Base-by-base conservation (phyloP, 345 rosid species). In the Turnera subulata region DNA sequence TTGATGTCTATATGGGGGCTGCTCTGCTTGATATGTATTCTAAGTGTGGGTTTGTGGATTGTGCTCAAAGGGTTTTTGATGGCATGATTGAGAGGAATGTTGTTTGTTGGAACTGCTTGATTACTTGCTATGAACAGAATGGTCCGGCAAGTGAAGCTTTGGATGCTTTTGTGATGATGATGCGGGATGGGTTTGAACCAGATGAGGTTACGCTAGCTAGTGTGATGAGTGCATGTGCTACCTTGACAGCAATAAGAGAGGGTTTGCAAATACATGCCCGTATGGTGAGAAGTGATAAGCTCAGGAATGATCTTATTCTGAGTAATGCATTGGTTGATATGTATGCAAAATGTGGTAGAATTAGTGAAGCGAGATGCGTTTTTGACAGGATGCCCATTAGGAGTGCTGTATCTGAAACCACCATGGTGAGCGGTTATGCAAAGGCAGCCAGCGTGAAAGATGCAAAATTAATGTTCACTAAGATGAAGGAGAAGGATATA, bases 81-180 rank as follows among this genome's bases (percentile, higher is more conserved):
- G 79, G 58, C 60, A 82, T 91, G 94, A 55, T 40, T 48, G 61
- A 62, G 24, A 73, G 78, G 64, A 91, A 86, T 62, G 59, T 79
- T 58, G 92, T 91, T 21, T 84, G 96, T 66, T 91, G 98, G 96
- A 88, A 91, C 65, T 85, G 88, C 73, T 78, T 91, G 79, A 82
- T 91, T 58, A 81, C 92, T 0, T 82, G 96, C 51, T 88, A 84
- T 52, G 96, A 91, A 57, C 96, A 91, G 67, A 88, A 91, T 49
- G 96, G 96, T 52, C 95, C 92, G 2, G 82, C 81, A 0, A 39
- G 13, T 64, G 73, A 77, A 57, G 95, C 95, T 60, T 70, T 88
- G 24, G 68, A 72, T 22, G 70, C 84, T 80, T 88, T 88, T 59
- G 40, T 59, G 56, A 26, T 69, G 62, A 88, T 91, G 96, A 81